These are phyloP conservation scores for Chlamydomonas sphaeroides DNA, from an alignment of 139 green algal species.

Conservation along the genomic window DNA sequence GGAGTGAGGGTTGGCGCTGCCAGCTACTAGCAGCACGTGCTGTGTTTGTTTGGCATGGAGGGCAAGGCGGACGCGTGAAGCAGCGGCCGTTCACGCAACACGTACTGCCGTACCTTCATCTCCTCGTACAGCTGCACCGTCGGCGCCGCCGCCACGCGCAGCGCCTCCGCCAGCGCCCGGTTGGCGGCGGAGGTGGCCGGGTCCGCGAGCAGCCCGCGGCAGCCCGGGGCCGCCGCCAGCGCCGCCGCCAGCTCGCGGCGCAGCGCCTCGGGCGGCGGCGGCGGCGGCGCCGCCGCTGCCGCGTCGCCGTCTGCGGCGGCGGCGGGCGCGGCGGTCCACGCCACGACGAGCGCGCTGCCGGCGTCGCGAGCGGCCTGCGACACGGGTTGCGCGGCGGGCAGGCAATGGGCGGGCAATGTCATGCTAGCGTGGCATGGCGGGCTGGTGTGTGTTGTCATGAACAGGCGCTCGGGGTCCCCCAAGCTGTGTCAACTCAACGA, in stretches of 20 bases:
- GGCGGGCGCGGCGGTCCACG: slow-evolving; percentile 54
- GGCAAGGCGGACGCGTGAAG: too few species aligned
- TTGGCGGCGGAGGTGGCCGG: slow-evolving; percentile 52
- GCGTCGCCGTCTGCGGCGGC: not conserved
- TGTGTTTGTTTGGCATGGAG: too few species aligned
- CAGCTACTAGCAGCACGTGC: too few species aligned
- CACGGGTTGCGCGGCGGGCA: too few species aligned
- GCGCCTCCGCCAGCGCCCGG: slow-evolving; percentile 50
- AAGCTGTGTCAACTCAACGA: too few species aligned
- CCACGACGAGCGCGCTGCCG: slow-evolving; percentile 46
- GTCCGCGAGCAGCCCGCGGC: slow-evolving; percentile 39
- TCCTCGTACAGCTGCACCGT: slow-evolving; percentile 56
- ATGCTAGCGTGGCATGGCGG: too few species aligned
- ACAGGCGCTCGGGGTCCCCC: too few species aligned
- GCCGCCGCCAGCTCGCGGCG: slow-evolving; percentile 11
- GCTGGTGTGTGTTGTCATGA: too few species aligned
- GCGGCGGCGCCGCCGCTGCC: slow-evolving; percentile 12
- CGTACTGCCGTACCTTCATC: slow-evolving; percentile 71
- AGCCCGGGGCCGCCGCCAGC: not conserved
- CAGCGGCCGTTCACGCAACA: too few species aligned
- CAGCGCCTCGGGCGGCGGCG: not conserved
- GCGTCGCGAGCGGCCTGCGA: slow-evolving; percentile 16
- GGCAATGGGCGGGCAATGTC: too few species aligned
- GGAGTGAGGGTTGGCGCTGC: too few species aligned
- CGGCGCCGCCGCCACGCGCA: slow-evolving; percentile 57